Conservation (phyloP, 2,329 filamentous ascomycete species). For the Rachicladosporium sp. region DNA sequence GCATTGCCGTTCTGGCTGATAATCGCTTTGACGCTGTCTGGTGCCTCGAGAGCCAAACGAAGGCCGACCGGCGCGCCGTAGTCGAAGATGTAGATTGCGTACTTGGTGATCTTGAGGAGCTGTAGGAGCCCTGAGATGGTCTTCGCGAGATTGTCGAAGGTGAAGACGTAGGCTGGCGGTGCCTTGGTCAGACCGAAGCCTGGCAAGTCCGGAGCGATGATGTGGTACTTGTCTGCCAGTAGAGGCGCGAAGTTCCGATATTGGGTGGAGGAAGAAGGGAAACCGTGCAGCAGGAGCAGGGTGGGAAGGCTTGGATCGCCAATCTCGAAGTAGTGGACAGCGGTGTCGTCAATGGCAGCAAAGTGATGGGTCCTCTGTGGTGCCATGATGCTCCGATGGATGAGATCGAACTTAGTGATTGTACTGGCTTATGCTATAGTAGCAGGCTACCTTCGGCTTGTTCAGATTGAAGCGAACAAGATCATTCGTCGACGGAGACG, state of each 20-base stretch:
- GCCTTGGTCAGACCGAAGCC: slow-evolving; percentile 47
- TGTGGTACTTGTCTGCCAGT: slow-evolving; percentile 29
- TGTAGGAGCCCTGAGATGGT: slow-evolving; percentile 40
- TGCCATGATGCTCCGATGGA: too few relatives aligned
- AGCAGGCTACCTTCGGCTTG: too few relatives aligned
- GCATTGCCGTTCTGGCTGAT: slow-evolving; percentile 51
- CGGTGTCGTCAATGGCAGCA: slow-evolving; percentile 1
- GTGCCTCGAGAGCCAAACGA: slow-evolving; percentile 39
- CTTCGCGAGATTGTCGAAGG: slow-evolving; percentile 39
- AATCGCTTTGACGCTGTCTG: slow-evolving; percentile 39
- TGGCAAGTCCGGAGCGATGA: slow-evolving; percentile 47
- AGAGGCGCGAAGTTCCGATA: slow-evolving; percentile 35
- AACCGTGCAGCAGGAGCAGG: slow-evolving; percentile 36
- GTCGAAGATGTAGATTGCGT: slow-evolving; percentile 50
- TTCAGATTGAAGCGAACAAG: too few relatives aligned
- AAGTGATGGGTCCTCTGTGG: neutral
- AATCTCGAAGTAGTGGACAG: slow-evolving; percentile 13
- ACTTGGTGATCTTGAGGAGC: slow-evolving; percentile 34
- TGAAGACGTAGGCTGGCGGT: slow-evolving; percentile 36
- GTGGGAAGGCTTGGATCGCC: slow-evolving; percentile 19
- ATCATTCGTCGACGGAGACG: too few relatives aligned
- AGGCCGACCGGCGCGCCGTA: slow-evolving; percentile 48
- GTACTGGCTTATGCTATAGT: too few relatives aligned
- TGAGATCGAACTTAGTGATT: too few relatives aligned
- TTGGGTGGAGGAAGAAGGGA: slow-evolving; percentile 34